phyloP scores from a whole-genome alignment of 768 basidiomycete species.

The Kwoniella dejecticola region DNA sequence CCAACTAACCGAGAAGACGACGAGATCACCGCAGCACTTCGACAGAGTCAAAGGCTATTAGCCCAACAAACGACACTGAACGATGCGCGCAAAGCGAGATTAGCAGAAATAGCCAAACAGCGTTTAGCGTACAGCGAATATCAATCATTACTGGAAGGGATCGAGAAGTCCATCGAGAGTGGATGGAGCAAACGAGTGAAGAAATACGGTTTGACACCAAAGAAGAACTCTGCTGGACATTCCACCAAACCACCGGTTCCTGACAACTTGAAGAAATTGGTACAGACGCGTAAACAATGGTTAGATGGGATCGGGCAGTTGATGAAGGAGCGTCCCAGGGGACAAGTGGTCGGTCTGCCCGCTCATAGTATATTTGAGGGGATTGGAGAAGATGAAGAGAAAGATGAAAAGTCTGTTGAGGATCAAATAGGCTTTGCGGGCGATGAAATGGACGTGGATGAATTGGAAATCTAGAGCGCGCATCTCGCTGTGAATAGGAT shows the following conservation, averaged over 20 bases:
- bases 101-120: slow-evolving; percentile 76
- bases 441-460: slow-evolving; percentile 22
- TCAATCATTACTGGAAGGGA: slow-evolving; percentile 74
- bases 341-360: slow-evolving; percentile 53
- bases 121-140: slow-evolving; percentile 92
- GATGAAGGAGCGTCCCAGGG: slow-evolving; percentile 72
- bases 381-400: slow-evolving; percentile 53
- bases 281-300: slow-evolving; percentile 76
- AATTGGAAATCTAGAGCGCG: background rate
- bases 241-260: slow-evolving; percentile 50
- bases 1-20: slow-evolving; percentile 67
- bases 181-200: slow-evolving; percentile 80
- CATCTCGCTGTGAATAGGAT: no score
- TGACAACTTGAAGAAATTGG: slow-evolving; percentile 59
- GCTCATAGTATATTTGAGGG: slow-evolving; percentile 65
- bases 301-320: slow-evolving; percentile 72
- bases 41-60: slow-evolving; percentile 81
- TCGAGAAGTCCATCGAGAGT: slow-evolving; percentile 79
- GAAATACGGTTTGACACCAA: slow-evolving; percentile 59
- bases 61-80: slow-evolving; percentile 76
- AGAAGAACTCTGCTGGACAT: slow-evolving; percentile 45
- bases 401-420: slow-evolving; percentile 41
- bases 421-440: slow-evolving; percentile 16
- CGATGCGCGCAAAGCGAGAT: slow-evolving; percentile 74
- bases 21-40: slow-evolving; percentile 85